Percentiles rank a stretch among this genome's conserved stretches.
Evolutionary conservation across 306 rosid genomes (phyloP).

Genomic region (Begonia masoniana): DNA sequence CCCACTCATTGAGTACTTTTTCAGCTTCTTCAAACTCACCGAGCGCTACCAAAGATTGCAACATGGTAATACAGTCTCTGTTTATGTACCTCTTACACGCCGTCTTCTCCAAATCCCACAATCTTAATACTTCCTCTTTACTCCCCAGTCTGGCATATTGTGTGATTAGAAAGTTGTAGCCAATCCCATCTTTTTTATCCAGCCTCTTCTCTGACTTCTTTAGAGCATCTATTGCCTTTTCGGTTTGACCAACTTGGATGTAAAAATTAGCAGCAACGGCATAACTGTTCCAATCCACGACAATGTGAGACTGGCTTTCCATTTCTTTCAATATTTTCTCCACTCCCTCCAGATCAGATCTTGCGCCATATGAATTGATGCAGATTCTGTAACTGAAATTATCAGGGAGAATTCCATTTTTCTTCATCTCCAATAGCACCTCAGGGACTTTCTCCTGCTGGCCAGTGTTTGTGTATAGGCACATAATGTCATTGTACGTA

Average conservation of each 20-base stretch:
- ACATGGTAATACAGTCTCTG: conserved; percentile 48
- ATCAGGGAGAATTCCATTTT: conserved; percentile 49
- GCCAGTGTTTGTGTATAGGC: conserved; percentile 46
- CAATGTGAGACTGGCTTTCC: conserved; percentile 48
- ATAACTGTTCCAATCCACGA: conserved; percentile 81
- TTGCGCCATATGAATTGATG: conserved; percentile 53
- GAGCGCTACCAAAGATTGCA: conserved; percentile 53
- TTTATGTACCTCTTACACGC: conserved; percentile 56
- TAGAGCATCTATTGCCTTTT: conserved; percentile 44
- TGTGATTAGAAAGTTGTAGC: conserved; percentile 62
- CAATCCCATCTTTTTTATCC: conserved; percentile 42
- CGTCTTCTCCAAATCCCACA: conserved; percentile 57
- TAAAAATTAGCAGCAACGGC: conserved; percentile 57
- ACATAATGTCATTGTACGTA: conserved; percentile 68
- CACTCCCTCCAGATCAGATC: conserved; percentile 51
- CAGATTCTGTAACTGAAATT: conserved; percentile 76
- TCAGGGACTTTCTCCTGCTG: conserved; percentile 60
- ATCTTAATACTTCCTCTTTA: conserved; percentile 55
- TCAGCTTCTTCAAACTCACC: conserved; percentile 65
- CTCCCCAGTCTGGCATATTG: conserved; percentile 39
- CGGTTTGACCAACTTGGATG: conserved; percentile 28
- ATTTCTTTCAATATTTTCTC: conserved; percentile 47
- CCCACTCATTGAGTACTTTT: conserved; percentile 56
- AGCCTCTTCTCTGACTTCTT: conserved; percentile 58
- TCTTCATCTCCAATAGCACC: conserved; percentile 61